Evolutionary conservation across 805 yeast species (phyloP).

Genomic region (Spathaspora passalidarum): DNA sequence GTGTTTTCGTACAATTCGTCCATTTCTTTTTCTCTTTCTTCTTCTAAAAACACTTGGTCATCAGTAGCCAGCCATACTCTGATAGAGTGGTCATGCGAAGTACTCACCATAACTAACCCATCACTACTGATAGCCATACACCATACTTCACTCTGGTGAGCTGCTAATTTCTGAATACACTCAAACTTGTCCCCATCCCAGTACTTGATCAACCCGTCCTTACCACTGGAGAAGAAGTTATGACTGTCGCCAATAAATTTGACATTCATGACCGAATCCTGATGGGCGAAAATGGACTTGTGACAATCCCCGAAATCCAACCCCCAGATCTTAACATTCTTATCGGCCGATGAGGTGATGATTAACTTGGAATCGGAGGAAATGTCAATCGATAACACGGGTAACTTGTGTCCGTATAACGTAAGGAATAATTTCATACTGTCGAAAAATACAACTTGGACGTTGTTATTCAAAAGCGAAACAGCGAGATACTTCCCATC

Average conservation of each 20-base stretch:
- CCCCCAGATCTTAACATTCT: conserved; percentile 98
- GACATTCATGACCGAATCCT: conserved; percentile 90
- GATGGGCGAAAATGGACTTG: conserved; percentile 93
- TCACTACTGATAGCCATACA: conserved; percentile 70
- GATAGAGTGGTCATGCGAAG: conserved; percentile 91
- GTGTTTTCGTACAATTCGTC: conserved; percentile 89
- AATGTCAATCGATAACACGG: conserved; percentile 89
- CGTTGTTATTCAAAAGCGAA: conserved; percentile 89
- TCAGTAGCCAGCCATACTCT: conserved; percentile 93
- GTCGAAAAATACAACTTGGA: conserved; percentile 87
- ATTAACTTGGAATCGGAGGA: conserved; percentile 84
- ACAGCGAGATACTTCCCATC: conserved; percentile 76
- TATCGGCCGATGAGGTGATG: conserved; percentile 94
- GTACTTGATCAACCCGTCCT: conserved; percentile 85
- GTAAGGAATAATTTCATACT: conserved; percentile 83
- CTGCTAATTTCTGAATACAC: conserved; percentile 77
- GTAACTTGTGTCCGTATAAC: conserved; percentile 93
- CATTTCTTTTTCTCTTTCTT: conserved; percentile 92
- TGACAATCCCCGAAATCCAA: conserved; percentile 99
- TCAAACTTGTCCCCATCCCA: conserved; percentile 99
- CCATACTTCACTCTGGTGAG: conserved; percentile 95
- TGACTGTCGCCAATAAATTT: conserved; percentile 81
- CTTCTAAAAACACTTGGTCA: conserved; percentile 95
- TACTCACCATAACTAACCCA: conserved; percentile 72
- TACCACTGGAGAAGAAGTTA: conserved; percentile 84